These are phyloP conservation scores for Panellus pusillus DNA, from an alignment of 768 basidiomycete species.

Conservation along the genomic window DNA sequence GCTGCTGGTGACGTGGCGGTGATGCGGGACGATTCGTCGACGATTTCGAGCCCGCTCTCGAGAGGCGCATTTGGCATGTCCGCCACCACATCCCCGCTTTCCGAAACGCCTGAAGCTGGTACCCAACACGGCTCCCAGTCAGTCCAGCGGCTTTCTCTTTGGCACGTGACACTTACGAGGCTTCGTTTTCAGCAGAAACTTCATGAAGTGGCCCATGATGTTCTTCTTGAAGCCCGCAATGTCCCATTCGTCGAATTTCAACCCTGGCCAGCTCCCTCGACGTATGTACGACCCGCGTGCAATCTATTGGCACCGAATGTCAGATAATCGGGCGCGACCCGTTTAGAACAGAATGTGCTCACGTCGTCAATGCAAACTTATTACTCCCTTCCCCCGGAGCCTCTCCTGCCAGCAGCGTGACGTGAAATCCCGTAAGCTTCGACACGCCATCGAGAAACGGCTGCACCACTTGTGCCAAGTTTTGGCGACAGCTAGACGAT, in stretches of 20 bases:
- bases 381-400: background rate
- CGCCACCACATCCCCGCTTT: too few species aligned
- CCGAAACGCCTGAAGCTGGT: too few species aligned
- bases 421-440: constrained; percentile 2
- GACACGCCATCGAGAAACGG: background rate
- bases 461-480: background rate
- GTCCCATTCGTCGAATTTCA: background rate
- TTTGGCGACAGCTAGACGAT: background rate
- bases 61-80: too few species aligned
- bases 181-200: background rate
- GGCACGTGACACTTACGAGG: background rate
- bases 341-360: background rate
- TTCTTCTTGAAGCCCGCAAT: background rate
- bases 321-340: too few species aligned
- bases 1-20: too few species aligned
- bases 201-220: background rate
- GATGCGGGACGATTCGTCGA: too few species aligned
- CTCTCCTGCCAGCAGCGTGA: background rate
- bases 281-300: constrained; percentile 1
- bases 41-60: too few species aligned
- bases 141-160: too few species aligned
- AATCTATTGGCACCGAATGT: background rate
- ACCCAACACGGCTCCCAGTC: too few species aligned
- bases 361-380: background rate
- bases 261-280: background rate